Evolutionary conservation across 768 basidiomycete genomes (phyloP).

Genomic region (Pleurotus pulmonarius): DNA sequence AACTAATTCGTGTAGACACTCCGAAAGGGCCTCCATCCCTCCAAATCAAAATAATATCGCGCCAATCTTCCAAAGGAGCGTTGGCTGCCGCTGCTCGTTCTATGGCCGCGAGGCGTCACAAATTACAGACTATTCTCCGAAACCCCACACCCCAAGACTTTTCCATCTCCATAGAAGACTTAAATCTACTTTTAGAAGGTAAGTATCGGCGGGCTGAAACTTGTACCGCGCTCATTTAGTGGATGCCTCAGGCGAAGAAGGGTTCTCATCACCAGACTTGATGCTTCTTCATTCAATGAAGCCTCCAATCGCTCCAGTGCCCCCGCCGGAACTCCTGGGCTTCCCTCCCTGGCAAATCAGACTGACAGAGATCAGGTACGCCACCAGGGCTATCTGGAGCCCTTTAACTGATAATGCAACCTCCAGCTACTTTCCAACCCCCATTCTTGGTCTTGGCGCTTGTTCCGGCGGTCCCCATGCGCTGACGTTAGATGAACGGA

Average conservation of each 20-base stretch:
- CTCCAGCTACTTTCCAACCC: too few relatives aligned
- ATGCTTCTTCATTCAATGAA: constrained; percentile 67
- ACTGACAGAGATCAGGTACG: constrained; percentile 78
- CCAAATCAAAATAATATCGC: constrained; percentile 54
- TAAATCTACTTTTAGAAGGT: constrained; percentile 62
- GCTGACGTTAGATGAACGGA: constrained; percentile 40
- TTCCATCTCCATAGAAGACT: constrained; percentile 36
- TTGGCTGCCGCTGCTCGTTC: constrained; percentile 52
- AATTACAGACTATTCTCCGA: constrained; percentile 15
- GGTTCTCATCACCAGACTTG: constrained; percentile 68
- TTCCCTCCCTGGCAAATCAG: constrained; percentile 88
- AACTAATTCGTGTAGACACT: background rate
- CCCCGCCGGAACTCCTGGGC: constrained; percentile 64
- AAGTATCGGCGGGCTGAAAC: background rate
- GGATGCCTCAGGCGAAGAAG: constrained; percentile 37
- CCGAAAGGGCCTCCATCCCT: constrained; percentile 21
- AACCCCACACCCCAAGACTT: constrained; percentile 21
- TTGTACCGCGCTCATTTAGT: too few relatives aligned
- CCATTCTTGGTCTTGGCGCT: background rate
- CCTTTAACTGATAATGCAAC: too few relatives aligned
- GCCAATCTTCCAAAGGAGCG: constrained; percentile 59
- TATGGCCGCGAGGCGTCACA: constrained; percentile 31
- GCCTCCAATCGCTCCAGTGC: constrained; percentile 27
- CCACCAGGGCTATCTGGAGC: too few relatives aligned
- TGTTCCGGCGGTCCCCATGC: constrained; percentile 6